Conservation (phyloP, 2,329 filamentous ascomycete species). For the Myriangium duriaei region DNA sequence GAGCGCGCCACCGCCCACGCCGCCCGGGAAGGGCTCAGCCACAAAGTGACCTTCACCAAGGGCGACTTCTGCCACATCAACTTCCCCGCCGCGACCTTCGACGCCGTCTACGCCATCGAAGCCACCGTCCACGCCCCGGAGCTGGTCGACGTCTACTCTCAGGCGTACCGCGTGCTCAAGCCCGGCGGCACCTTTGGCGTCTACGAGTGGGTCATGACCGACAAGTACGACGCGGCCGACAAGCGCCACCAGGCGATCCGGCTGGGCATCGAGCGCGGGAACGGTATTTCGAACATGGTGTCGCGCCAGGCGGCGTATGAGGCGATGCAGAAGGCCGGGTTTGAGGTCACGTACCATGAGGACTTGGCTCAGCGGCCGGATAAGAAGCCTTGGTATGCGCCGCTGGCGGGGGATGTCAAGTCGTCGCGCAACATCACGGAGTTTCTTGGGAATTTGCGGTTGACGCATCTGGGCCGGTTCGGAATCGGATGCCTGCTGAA, state of each 20-base stretch:
- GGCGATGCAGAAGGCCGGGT: slow-evolving; percentile 79
- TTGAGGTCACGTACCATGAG: slow-evolving; percentile 70
- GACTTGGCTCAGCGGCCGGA: slow-evolving; percentile 71
- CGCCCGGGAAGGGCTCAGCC: slow-evolving; percentile 61
- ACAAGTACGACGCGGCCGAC: slow-evolving; percentile 83
- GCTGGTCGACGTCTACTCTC: slow-evolving; percentile 80
- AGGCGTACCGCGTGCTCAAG: slow-evolving; percentile 92
- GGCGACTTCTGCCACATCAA: slow-evolving; percentile 61
- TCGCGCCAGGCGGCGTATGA: slow-evolving; percentile 65
- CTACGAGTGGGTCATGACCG: slow-evolving; percentile 99
- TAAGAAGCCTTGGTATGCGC: slow-evolving; percentile 84
- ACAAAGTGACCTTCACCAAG: slow-evolving; percentile 79
- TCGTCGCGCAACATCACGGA: slow-evolving; percentile 73
- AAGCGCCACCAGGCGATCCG: slow-evolving; percentile 77
- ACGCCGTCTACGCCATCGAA: slow-evolving; percentile 94
- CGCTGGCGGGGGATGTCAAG: slow-evolving; percentile 69
- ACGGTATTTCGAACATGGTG: slow-evolving; percentile 97
- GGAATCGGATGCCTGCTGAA: slow-evolving; percentile 67
- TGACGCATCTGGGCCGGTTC: slow-evolving; percentile 73
- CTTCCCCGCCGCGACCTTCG: slow-evolving; percentile 83
- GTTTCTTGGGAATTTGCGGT: slow-evolving; percentile 69
- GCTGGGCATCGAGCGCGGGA: slow-evolving; percentile 85
- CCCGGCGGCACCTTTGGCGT: slow-evolving; percentile 92
- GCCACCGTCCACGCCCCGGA: slow-evolving; percentile 89
- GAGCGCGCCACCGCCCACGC: slow-evolving; percentile 83